Evolutionary conservation across 352 stramenopile species (phyloP), one percentile per base, ranked within the genome.

Genomic region (Phytophthora ohioensis): DNA sequence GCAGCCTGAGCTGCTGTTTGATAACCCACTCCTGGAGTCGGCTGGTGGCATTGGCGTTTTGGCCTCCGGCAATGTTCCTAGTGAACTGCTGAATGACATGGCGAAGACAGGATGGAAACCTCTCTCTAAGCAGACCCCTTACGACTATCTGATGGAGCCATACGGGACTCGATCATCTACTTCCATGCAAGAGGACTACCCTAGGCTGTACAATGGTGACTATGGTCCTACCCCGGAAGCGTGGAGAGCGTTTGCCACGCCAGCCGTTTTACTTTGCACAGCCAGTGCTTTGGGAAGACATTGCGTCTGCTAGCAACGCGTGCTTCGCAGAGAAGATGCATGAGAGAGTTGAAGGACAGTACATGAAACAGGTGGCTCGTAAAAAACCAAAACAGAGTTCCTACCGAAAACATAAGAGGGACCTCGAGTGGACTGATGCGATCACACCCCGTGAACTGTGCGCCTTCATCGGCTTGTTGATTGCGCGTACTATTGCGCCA

Each of bases 311-410:
- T 3, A 59, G 35, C 53, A 64, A 59, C 35, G 36, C 41, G 1
- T 70, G 54, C 11, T 64, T 70, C n/a, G 8, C 2, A 7, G 54
- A 70, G 31, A 59, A 59, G 12, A 2, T 70, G 3, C 38, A 51
- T 11, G 36, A 57, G 34, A 3, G 53, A 35, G 46, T 64, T 2
- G 35, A 57, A 32, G 43, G 36, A 1, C 21, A 55, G n/a, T 39
- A 59, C 12, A 21, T n/a, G 5, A 70, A 70, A 11, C 63, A 59
- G 30, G 35, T 54, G 4, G 35, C 30, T 9, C 45, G 61, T 47
- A 27, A 69, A 17, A n/a, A 42, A 49, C 17, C 63, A 69, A 13
- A 2, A 57, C 11, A n/a, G 12, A 21, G 2, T 65, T 60, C 21
- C 56, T 49, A 48, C 8, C 1, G 1, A 63, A 64, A 17, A 12